Conservation (phyloP, 2,329 filamentous ascomycete genomes). For the Ophiobolus disseminans region DNA sequence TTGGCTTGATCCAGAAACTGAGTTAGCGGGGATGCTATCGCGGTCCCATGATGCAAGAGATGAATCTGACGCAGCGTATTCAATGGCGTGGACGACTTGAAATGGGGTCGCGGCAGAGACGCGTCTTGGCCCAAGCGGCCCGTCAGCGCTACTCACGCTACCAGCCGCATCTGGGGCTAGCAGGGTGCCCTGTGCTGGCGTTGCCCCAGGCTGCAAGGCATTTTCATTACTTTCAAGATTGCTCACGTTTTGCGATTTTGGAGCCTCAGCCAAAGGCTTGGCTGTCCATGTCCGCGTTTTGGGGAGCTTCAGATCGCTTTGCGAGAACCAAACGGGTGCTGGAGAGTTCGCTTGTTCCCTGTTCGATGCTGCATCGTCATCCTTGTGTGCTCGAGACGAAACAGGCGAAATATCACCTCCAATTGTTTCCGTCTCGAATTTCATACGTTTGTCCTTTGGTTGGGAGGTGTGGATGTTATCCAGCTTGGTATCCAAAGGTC, state of each 20-base stretch:
- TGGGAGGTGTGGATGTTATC: too few relatives aligned
- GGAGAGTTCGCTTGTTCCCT: constrained; percentile 1
- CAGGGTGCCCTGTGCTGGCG: neutral
- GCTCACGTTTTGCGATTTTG: neutral
- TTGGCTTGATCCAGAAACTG: constrained; percentile 33
- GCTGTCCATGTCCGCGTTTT: constrained; percentile 1
- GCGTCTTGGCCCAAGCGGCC: constrained; percentile 16
- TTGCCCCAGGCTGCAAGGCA: neutral
- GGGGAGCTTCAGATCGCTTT: constrained; percentile 19
- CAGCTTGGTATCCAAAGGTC: too few relatives aligned
- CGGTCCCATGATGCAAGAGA: constrained; percentile 43
- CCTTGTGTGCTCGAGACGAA: constrained; percentile 20
- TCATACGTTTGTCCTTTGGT: neutral
- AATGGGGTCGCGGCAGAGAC: constrained; percentile 27
- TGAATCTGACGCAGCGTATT: constrained; percentile 36
- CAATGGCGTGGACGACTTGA: constrained; percentile 42
- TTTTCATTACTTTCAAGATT: constrained; percentile 1
- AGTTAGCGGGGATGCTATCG: constrained; percentile 32
- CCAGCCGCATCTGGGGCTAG: neutral
- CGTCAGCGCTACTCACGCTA: constrained; percentile 3
- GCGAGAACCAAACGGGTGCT: constrained; percentile 16
- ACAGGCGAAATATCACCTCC: constrained; percentile 38
- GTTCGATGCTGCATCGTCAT: constrained; percentile 9
- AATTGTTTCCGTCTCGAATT: constrained; percentile 26
- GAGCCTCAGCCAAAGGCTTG: neutral